These are phyloP conservation scores for Kazachstania sp. DNA, from an alignment of 1,139 yeast genomes.

Conservation along the genomic window DNA sequence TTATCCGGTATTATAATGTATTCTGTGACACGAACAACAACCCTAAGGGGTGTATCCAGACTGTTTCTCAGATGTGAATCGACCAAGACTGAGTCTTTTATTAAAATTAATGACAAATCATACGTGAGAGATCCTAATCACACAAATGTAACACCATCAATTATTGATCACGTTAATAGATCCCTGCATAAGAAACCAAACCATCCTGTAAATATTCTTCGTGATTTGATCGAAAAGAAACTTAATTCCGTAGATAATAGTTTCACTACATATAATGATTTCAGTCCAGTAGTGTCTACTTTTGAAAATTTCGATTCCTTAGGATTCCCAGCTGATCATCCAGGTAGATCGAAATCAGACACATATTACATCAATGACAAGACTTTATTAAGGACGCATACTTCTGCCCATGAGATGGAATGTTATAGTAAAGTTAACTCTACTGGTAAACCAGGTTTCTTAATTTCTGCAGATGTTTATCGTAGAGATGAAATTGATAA, in stretches of 20 bases:
- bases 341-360: slow-evolving; percentile 87
- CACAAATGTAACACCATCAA: slow-evolving; percentile 80
- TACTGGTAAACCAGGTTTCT: slow-evolving; percentile 70
- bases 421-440: slow-evolving; percentile 42
- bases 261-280: slow-evolving; percentile 53
- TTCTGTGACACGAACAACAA: background rate
- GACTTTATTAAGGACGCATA: slow-evolving; percentile 76
- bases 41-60: background rate
- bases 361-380: slow-evolving; percentile 79
- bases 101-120: slow-evolving; percentile 40
- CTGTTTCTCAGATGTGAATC: slow-evolving; percentile 1
- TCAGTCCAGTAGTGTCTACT: slow-evolving; percentile 75
- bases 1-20: background rate
- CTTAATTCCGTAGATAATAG: slow-evolving; percentile 66
- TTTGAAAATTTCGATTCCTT: slow-evolving; percentile 82
- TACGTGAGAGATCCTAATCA: slow-evolving; percentile 57
- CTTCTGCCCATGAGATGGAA: slow-evolving; percentile 92
- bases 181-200: slow-evolving; percentile 61
- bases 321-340: slow-evolving; percentile 88
- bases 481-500: slow-evolving; percentile 92
- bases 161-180: slow-evolving; percentile 60
- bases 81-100: slow-evolving; percentile 1
- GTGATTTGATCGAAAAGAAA: slow-evolving; percentile 61
- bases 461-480: slow-evolving; percentile 92
- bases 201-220: slow-evolving; percentile 86